Evolutionary conservation across 306 rosid genomes (phyloP), one percentile per base, ranked within the genome.

Genomic region (Phaseolus lunatus): DNA sequence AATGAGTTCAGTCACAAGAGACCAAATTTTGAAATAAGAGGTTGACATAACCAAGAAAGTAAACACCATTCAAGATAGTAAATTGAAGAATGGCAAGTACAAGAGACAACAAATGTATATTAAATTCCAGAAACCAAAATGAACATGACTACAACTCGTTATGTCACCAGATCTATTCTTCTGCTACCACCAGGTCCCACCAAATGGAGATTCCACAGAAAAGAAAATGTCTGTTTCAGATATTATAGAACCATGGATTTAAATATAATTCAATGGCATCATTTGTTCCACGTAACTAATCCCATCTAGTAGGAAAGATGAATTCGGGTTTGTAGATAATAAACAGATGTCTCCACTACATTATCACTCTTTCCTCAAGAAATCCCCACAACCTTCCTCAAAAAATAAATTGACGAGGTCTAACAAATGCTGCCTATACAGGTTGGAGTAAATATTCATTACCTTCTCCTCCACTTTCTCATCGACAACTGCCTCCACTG

Each of bases 381-480:
- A 70, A 71, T 56, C 58, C 65, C 70, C 57, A 20, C 22, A 62
- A 22, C 67, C 70, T 54, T 71, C 53, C 39, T 57, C 75, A 24
- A 64, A 24, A 37, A n/a, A 14, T 31, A 66, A 47, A 19, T 4
- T 52, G 15, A 27, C 9, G 9, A 18, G 26, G 22, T 23, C 41
- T 31, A 27, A 49, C 64, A 77, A 62, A 39, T 27, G 35, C 52
- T 27, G 9, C 43, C 31, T 52, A 57, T 18, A 57, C 27, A 33
- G 64, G 67, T 31, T 44, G 31, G 27, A 61, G 45, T 64, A 56
- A 27, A 50, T 12, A 67, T 54, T 18, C 16, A 75, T 73, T 83
- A 91, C 99, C 98, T 96, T 91, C 85, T 92, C 99, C 86, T 96
- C 99, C 74, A 96, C 99, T 90, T 96, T 96, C 88, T 96, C 99